Evolutionary conservation across 2,329 filamentous ascomycete genomes (phyloP), one percentile per base, ranked within the genome.

Genomic region (Aspergillus ustus): DNA sequence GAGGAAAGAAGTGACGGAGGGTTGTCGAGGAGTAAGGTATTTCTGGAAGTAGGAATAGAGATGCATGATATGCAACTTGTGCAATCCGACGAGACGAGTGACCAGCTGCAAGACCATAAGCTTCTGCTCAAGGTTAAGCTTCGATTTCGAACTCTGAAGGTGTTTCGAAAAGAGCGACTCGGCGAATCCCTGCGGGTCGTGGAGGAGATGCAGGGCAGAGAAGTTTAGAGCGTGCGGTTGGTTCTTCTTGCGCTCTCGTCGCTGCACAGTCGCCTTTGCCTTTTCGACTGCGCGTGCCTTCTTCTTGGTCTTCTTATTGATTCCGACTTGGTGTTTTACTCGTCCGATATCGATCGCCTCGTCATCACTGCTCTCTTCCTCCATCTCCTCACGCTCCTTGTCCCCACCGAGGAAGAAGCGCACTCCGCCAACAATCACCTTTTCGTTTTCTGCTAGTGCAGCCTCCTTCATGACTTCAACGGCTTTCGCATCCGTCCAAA

Each of bases 401-500:
- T 99, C 95, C 37, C 93, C 93, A 25, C 95, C 95, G 0, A 99
- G 84, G 81, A 99, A 99, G 82, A 98, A 99, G 25, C 92, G 87
- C 15, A 96, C 91, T 49, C 92, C 93, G 17, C 93, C 92, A 6
- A 91, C 83, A 28, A 95, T 87, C 3, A 98, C 93, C 80, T 99
- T 99, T 70, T 96, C 92, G 69, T 97, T 96, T 55, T 97, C 90
- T 3, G 92, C 88, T 60, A 99, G 80, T 58, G 90, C 89, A 0
- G 94, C 93, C 78, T 97, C 91, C 79, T 96, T 96, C 93, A 99
- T 98, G 67, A 98, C 91, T 72, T 97, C 93, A n/a, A 98, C 95
- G 0, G 94, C 89, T 75, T 93, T 95, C 2, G 93, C 87, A 71
- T 99, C 95, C 9, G 91, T 92, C 95, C 95, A 99, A 66, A 98